Conservation (phyloP, 768 basidiomycete species). For the Boletales sp. region DNA sequence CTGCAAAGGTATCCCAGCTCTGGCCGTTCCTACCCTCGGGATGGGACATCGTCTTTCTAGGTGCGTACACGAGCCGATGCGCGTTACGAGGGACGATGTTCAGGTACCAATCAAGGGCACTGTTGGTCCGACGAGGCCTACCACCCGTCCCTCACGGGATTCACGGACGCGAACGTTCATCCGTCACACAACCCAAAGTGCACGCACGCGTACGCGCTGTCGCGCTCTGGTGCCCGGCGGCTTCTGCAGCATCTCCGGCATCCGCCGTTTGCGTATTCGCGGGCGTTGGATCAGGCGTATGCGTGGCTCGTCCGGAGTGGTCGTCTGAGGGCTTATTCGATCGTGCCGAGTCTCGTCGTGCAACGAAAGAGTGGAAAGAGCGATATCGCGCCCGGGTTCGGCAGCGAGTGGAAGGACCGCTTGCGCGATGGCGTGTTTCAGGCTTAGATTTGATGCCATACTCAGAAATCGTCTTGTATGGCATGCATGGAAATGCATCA, state of each 20-base stretch:
- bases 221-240: conserved; percentile 49
- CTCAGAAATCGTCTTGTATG: too few species aligned
- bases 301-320: conserved; percentile 61
- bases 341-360: conserved; percentile 64
- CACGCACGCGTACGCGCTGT: too few species aligned
- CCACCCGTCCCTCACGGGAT: conserved; percentile 35
- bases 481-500: too few species aligned
- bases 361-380: conserved; percentile 60
- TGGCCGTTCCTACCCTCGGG: conserved; percentile 53
- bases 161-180: conserved; percentile 28
- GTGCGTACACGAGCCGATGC: conserved; percentile 30
- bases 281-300: conserved; percentile 72
- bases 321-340: conserved; percentile 55
- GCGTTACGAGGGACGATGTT: too few species aligned
- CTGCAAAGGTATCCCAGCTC: conserved; percentile 36
- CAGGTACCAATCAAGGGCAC: conserved; percentile 46
- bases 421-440: conserved; percentile 48
- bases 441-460: neutral
- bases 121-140: conserved; percentile 73
- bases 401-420: conserved; percentile 54
- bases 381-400: conserved; percentile 48
- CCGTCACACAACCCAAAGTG: too few species aligned
- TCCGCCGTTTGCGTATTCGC: conserved; percentile 70
- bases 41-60: conserved; percentile 77
- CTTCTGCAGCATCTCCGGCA: conserved; percentile 56